Percentiles rank a stretch among this genome's conserved stretches.
Conservation (phyloP, 176 grass and related monocot species). For the Aegilops longissima region DNA sequence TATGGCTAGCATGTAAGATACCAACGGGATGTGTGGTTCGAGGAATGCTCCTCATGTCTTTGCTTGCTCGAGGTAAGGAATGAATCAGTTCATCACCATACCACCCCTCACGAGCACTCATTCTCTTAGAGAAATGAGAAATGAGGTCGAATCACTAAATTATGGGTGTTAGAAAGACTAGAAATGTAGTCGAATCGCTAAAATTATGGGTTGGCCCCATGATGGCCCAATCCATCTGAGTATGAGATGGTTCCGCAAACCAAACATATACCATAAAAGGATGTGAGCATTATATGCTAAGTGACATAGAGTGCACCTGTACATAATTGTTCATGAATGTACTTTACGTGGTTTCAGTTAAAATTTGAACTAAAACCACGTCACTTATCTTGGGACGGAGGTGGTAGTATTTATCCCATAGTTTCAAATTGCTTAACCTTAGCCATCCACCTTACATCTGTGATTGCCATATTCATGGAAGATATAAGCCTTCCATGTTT, state of each 20-base stretch:
- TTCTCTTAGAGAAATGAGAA: neutral
- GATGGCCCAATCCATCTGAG: neutral
- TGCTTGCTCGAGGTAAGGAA: neutral
- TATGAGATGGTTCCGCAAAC: neutral
- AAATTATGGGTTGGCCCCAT: neutral
- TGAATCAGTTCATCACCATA: neutral
- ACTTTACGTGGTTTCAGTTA: too few species aligned
- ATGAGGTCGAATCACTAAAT: neutral
- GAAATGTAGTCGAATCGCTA: neutral
- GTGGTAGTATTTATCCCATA: neutral
- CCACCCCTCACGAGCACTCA: neutral
- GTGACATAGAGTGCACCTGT: neutral
- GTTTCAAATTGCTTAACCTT: neutral
- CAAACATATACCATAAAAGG: neutral
- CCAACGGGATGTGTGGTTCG: neutral
- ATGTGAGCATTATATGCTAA: neutral
- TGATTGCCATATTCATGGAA: neutral
- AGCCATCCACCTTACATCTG: neutral
- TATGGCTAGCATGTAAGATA: neutral
- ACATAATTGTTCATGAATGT: conserved; percentile 4
- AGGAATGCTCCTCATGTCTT: neutral
- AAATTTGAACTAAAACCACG: too few species aligned
- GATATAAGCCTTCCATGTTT: neutral
- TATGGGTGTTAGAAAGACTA: neutral
- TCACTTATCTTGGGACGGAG: too few species aligned